Percentiles rank a stretch among this genome's conserved stretches.
These are phyloP conservation scores for Fraxinus xanthoxyloides DNA, from an alignment of 305 asterid species.

Conservation along the genomic window DNA sequence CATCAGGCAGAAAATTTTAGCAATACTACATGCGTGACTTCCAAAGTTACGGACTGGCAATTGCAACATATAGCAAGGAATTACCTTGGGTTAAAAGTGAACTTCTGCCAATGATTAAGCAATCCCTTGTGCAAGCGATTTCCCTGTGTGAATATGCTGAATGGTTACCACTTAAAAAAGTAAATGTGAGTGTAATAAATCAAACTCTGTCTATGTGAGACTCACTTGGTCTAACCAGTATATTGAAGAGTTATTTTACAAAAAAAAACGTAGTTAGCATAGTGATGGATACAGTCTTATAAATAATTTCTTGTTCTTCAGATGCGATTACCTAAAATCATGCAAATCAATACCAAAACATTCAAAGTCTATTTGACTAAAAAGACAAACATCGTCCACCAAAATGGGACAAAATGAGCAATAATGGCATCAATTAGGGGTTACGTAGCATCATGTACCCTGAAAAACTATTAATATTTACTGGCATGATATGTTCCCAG, in stretches of 20 bases:
- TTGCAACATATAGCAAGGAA: constrained; percentile 17
- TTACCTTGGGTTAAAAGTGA: constrained; percentile 96
- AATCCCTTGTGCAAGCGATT: constrained; percentile 90
- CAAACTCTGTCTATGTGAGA: neutral
- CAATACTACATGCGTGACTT: neutral
- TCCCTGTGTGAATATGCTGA: constrained; percentile 55
- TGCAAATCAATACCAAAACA: neutral
- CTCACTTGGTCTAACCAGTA: neutral
- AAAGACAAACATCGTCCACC: neutral
- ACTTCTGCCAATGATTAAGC: constrained; percentile 91
- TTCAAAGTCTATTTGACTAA: neutral
- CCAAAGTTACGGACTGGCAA: neutral
- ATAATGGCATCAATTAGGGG: neutral
- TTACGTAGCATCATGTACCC: neutral
- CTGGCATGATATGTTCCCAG: neutral
- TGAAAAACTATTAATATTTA: neutral
- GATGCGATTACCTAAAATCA: neutral
- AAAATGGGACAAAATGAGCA: neutral
- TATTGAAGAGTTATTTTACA: neutral
- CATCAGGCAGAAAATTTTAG: neutral
- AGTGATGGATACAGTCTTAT: neutral
- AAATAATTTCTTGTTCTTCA: neutral
- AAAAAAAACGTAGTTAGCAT: neutral
- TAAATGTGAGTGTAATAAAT: neutral
- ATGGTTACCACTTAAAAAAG: neutral